Conservation (phyloP, 306 rosid species). For the Vachellia pachyceras region DNA sequence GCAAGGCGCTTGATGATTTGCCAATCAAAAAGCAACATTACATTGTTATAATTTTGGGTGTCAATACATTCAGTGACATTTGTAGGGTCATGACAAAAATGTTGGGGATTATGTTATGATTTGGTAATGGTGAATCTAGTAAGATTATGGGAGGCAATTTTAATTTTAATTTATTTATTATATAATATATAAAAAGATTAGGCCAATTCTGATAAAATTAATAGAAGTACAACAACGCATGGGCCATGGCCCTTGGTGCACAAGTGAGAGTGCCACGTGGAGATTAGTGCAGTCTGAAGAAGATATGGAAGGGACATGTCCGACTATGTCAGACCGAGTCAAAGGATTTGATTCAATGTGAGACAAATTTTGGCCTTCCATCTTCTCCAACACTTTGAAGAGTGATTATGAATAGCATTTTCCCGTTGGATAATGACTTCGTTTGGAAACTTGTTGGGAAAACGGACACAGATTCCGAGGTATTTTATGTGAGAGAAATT, state of each 20-base stretch:
- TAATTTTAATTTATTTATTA: background rate
- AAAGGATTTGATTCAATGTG: constrained; percentile 55
- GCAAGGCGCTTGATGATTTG: constrained; percentile 38
- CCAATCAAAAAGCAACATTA: constrained; percentile 4
- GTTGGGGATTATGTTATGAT: constrained; percentile 26
- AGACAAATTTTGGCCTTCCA: constrained; percentile 35
- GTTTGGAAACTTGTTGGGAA: too few species aligned
- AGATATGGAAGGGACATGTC: constrained; percentile 59
- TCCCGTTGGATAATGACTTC: background rate
- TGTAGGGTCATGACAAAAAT: constrained; percentile 47
- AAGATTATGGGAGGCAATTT: constrained; percentile 30
- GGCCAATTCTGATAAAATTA: constrained; percentile 32
- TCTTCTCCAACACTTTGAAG: background rate
- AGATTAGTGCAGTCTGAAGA: constrained; percentile 35
- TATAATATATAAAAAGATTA: background rate
- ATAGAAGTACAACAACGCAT: constrained; percentile 33
- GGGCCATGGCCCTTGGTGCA: constrained; percentile 40
- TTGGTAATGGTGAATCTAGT: constrained; percentile 37
- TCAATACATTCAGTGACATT: constrained; percentile 45
- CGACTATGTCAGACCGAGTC: constrained; percentile 73
- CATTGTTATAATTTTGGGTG: constrained; percentile 5
- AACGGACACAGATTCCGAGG: too few species aligned
- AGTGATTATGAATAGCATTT: background rate
- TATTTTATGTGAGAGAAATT: too few species aligned
- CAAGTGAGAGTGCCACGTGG: constrained; percentile 74